A percentile compares a stretch with the other conserved stretches of the same genome.
Evolutionary conservation across 306 rosid species (phyloP).

Genomic region (Rosa rugosa): DNA sequence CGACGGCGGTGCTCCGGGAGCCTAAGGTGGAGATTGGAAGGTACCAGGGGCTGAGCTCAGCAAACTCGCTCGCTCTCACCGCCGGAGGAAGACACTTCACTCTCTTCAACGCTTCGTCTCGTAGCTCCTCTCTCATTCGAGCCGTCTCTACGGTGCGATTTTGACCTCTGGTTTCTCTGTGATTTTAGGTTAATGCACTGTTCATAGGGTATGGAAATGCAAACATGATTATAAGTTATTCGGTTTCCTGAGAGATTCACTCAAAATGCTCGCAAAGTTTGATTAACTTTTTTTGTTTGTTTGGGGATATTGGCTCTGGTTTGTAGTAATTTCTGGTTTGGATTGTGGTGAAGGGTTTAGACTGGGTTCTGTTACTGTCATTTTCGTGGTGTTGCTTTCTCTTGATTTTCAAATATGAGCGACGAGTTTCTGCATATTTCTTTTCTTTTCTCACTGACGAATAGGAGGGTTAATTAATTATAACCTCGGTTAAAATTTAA

Average conservation of each 20-base stretch:
- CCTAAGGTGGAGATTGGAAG: slow-evolving; percentile 57
- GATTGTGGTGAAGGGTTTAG: not conserved
- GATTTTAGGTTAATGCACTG: too few species aligned
- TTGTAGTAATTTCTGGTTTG: not conserved
- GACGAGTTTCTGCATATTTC: not conserved
- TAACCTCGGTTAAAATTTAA: not conserved
- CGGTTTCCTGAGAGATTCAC: too few species aligned
- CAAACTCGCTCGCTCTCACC: slow-evolving; percentile 46
- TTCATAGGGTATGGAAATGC: too few species aligned
- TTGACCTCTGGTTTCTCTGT: not conserved
- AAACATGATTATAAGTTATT: too few species aligned
- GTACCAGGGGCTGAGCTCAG: slow-evolving; percentile 58
- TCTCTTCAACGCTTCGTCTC: slow-evolving; percentile 37
- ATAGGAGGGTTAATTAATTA: not conserved
- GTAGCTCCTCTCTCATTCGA: slow-evolving; percentile 44
- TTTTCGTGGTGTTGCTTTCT: not conserved
- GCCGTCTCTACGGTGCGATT: slow-evolving; percentile 76
- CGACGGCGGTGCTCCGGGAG: slow-evolving; percentile 48
- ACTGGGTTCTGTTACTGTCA: not conserved
- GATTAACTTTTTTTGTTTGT: not conserved
- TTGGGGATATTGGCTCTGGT: not conserved
- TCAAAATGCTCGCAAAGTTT: not conserved
- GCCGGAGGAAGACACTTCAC: slow-evolving; percentile 29
- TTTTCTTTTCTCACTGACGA: not conserved
- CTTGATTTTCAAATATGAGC: not conserved